Percentiles rank a stretch among this genome's conserved stretches.
phyloP scores from a whole-genome alignment of 352 stramenopile species.

The Pythium aquatile region DNA sequence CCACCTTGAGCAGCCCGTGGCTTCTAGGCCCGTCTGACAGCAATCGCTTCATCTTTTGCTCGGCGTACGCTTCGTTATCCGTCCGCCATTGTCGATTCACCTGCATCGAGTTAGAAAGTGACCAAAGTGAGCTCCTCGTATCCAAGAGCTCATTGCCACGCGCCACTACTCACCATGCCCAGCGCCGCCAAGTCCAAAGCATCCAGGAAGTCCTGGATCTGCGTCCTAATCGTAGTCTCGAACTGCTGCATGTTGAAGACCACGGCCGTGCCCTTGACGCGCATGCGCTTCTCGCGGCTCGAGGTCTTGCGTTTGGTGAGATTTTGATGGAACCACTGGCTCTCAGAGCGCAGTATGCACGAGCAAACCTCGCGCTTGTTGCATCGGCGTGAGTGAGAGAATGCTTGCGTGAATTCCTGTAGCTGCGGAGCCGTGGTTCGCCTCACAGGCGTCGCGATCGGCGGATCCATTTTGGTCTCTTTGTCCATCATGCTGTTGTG shows the following conservation, averaged over 20 bases:
- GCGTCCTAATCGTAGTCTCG: conserved; percentile 44
- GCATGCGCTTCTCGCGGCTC: conserved; percentile 3
- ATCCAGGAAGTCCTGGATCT: conserved; percentile 44
- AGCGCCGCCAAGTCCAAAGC: conserved; percentile 42
- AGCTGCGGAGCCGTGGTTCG: conserved; percentile 1
- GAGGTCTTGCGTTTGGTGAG: conserved; percentile 35
- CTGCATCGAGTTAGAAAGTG: conserved; percentile 23
- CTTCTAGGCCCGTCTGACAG: conserved; percentile 31
- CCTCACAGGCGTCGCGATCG: conserved; percentile 2
- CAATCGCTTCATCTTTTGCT: conserved; percentile 43
- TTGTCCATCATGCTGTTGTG: not conserved
- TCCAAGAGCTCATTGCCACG: not conserved
- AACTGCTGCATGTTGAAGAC: conserved; percentile 58
- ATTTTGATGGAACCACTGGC: conserved; percentile 66
- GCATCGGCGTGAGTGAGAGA: conserved; percentile 62
- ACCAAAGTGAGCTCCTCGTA: conserved; percentile 15
- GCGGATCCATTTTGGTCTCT: conserved; percentile 11
- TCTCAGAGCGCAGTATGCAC: conserved; percentile 65
- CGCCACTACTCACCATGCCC: conserved; percentile 49
- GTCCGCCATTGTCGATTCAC: conserved; percentile 40
- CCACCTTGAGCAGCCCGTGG: conserved; percentile 43
- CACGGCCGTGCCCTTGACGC: conserved; percentile 10
- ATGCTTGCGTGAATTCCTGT: not conserved
- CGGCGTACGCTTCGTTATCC: conserved; percentile 53
- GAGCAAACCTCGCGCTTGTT: conserved; percentile 65